Percentiles rank a stretch among this genome's conserved stretches.
Evolutionary conservation across 345 rosid genomes (phyloP).

Genomic region (Populus simonii): DNA sequence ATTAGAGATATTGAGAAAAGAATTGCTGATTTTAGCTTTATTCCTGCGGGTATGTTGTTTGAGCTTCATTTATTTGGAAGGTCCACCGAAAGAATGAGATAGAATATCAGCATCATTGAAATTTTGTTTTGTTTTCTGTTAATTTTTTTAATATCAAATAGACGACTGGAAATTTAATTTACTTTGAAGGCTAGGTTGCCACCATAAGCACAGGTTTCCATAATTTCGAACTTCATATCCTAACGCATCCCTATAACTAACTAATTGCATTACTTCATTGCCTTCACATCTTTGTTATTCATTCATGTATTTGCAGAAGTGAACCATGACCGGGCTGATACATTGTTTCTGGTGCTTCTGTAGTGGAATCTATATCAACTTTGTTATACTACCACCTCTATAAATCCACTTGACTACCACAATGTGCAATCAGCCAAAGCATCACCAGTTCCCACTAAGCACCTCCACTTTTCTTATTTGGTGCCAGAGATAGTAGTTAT

Average conservation of each 20-base stretch:
- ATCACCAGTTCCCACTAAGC: neutral
- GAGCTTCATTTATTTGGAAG: slow-evolving; percentile 2
- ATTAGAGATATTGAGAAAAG: slow-evolving; percentile 76
- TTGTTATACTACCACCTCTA: neutral
- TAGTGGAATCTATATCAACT: neutral
- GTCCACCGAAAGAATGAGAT: neutral
- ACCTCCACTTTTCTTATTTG: neutral
- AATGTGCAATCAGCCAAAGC: neutral
- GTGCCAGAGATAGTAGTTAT: neutral
- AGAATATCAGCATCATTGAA: neutral
- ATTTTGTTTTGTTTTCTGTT: neutral
- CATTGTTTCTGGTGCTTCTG: neutral
- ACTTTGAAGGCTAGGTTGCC: neutral
- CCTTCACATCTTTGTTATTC: neutral
- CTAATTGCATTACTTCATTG: neutral
- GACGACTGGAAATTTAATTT: neutral
- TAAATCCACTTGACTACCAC: neutral
- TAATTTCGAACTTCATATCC: neutral
- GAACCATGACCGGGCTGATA: neutral
- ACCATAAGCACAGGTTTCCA: neutral
- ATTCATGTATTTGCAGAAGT: neutral
- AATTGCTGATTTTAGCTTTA: slow-evolving; percentile 82
- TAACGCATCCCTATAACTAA: neutral
- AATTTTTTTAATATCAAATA: neutral
- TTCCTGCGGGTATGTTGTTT: slow-evolving; percentile 68